These are phyloP conservation scores for Dactylellina sp. DNA, from an alignment of 2,329 filamentous ascomycete genomes.

Conservation along the genomic window DNA sequence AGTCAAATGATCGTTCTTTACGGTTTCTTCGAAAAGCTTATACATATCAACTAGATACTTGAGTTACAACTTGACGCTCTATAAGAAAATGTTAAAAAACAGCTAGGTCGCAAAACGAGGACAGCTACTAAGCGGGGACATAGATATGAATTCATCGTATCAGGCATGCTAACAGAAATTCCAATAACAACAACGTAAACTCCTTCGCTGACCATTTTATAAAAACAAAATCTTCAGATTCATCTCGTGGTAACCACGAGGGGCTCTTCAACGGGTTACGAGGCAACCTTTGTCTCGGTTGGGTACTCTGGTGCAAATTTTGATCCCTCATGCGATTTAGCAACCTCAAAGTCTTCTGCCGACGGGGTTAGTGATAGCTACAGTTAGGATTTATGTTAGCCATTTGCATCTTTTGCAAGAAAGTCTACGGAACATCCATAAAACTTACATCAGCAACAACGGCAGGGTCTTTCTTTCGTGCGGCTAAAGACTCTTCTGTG, in stretches of 20 bases:
- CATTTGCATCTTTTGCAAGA: not conserved
- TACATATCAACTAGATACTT: not conserved
- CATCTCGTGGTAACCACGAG: not conserved
- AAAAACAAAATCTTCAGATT: slow-evolving; percentile 21
- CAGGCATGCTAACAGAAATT: not conserved
- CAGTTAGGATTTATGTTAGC: slow-evolving; percentile 2
- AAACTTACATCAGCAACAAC: slow-evolving; percentile 46
- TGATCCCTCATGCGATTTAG: slow-evolving; percentile 35
- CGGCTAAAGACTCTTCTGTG: slow-evolving; percentile 24
- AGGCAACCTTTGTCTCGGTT: slow-evolving; percentile 48
- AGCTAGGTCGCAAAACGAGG: not conserved
- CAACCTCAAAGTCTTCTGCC: slow-evolving; percentile 49
- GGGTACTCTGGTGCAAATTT: slow-evolving; percentile 50
- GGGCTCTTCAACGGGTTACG: slow-evolving; percentile 4
- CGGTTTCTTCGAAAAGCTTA: not conserved
- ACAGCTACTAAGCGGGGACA: not conserved
- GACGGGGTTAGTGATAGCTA: slow-evolving; percentile 52
- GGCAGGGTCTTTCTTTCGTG: slow-evolving; percentile 44
- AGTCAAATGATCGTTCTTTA: not conserved
- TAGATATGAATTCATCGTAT: not conserved
- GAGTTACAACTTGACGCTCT: slow-evolving; percentile 2
- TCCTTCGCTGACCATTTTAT: slow-evolving; percentile 39
- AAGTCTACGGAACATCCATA: not conserved
- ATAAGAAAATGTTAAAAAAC: not conserved
- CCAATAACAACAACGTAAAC: slow-evolving; percentile 27